Evolutionary conservation across 768 basidiomycete genomes (phyloP), one percentile per base, ranked within the genome.

Genomic region (Agaricus blazei): DNA sequence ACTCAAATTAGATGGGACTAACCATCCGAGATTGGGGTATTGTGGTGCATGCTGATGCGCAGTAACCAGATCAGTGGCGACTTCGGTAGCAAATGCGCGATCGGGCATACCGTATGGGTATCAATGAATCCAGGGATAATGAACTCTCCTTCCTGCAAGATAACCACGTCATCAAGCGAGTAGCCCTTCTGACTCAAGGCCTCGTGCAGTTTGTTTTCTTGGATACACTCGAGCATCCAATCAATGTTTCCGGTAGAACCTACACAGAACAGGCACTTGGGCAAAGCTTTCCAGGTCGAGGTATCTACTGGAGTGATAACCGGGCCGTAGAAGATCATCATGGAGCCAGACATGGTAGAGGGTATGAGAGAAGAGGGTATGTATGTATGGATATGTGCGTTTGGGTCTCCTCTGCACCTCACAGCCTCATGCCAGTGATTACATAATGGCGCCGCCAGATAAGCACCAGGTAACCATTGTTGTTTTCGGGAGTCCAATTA

Each of bases 61-160:
- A 31, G 11, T 9, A 15, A n/a, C 31, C 26, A 37, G 40, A 24
- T 51, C n/a, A 51, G 11, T 54, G 23, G 28, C 11, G 26, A 43
- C 7, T 41, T 52, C 34, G 34, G 34, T 34, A 34, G 34, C 11
- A 34, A 54, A 45, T 34, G 34, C 51, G 47, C 23, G 34, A 34
- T 34, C 41, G 23, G 31, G 67, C 87, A 65, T 65, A 93, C 93
- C 34, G 88, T 90, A 70, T 96, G 93, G 29, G 93, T 96, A 74
- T 97, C 94, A 52, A 95, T 74, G 67, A 96, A 83, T 3, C 94
- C 94, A 5, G 94, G 94, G 64, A 92, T 81, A 54, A 96, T 63
- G 65, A 93, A 94, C 59, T 85, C 75, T 14, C 82, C 82, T 2
- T 75, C 67, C 9, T 67, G 68, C 46, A 85, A 64, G n/a, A 54